phyloP scores from a whole-genome alignment of 2,329 filamentous ascomycete genomes.

The Cladophialophora yegresii region DNA sequence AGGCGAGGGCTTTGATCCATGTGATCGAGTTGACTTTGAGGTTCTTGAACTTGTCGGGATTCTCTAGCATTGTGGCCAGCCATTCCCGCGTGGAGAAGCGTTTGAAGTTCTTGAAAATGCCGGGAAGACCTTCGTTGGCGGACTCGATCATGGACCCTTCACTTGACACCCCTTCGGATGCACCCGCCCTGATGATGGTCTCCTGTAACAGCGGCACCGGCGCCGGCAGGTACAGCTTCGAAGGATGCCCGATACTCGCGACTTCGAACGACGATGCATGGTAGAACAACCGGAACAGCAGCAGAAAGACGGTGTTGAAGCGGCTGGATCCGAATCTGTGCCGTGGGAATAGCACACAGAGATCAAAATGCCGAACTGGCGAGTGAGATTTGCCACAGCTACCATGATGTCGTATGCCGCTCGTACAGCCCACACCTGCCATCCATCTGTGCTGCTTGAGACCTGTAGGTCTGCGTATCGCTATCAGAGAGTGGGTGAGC shows the following conservation, averaged over 20 bases:
- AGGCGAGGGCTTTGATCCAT: constrained; percentile 35
- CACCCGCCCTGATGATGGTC: background rate
- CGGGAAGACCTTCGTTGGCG: constrained; percentile 4
- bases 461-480: constrained; percentile 12
- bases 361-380: constrained; percentile 8
- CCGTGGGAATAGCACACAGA: constrained; percentile 26
- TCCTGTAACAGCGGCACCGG: background rate
- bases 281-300: constrained; percentile 32
- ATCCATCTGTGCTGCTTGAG: constrained; percentile 18
- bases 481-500: constrained; percentile 8
- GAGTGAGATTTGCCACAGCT: constrained; percentile 23
- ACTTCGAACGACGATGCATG: constrained; percentile 28
- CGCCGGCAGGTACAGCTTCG: background rate
- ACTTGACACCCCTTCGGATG: background rate
- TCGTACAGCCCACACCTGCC: constrained; percentile 1
- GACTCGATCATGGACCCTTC: background rate
- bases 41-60: constrained; percentile 7
- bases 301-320: constrained; percentile 29
- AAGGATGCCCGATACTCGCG: background rate
- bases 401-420: constrained; percentile 10
- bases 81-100: constrained; percentile 25
- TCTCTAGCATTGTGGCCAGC: constrained; percentile 8
- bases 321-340: constrained; percentile 29
- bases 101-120: constrained; percentile 16
- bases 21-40: constrained; percentile 30